Evolutionary conservation across 169 alveolate genomes (phyloP).

Genomic region (Eimeria tenella): DNA sequence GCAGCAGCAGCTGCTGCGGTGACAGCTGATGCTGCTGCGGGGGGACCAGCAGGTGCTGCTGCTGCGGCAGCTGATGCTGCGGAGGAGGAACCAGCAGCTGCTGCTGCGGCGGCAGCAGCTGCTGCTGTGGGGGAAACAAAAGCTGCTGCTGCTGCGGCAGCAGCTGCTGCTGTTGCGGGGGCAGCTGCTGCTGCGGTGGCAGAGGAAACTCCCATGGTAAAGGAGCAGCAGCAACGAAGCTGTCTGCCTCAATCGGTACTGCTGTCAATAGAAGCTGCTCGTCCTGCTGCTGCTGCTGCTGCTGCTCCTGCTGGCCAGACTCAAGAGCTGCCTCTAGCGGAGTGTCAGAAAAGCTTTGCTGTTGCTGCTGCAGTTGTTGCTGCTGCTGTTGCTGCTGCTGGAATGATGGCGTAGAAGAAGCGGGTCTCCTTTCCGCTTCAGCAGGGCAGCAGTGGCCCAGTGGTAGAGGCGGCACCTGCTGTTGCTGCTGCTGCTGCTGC

Average conservation of each 20-base stretch:
- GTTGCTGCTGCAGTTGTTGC: slow-evolving; percentile 26
- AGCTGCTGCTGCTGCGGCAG: neutral
- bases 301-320: slow-evolving; percentile 13
- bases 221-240: neutral
- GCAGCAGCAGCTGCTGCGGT: slow-evolving; percentile 30
- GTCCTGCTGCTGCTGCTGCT: slow-evolving; percentile 47
- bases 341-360: neutral
- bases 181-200: neutral
- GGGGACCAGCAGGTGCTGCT: neutral
- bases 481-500: slow-evolving; percentile 8
- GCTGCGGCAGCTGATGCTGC: neutral
- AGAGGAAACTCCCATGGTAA: neutral
- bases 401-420: neutral
- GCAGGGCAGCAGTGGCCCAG: neutral
- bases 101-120: neutral
- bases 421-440: neutral
- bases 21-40: slow-evolving; percentile 46
- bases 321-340: neutral
- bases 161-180: neutral
- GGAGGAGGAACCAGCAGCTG: neutral
- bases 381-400: slow-evolving; percentile 10
- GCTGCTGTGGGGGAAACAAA: neutral
- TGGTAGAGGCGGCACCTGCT: neutral
- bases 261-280: neutral
- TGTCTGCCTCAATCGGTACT: neutral